Conservation (phyloP, 2,329 filamentous ascomycete genomes). For the Monascus ruber region DNA sequence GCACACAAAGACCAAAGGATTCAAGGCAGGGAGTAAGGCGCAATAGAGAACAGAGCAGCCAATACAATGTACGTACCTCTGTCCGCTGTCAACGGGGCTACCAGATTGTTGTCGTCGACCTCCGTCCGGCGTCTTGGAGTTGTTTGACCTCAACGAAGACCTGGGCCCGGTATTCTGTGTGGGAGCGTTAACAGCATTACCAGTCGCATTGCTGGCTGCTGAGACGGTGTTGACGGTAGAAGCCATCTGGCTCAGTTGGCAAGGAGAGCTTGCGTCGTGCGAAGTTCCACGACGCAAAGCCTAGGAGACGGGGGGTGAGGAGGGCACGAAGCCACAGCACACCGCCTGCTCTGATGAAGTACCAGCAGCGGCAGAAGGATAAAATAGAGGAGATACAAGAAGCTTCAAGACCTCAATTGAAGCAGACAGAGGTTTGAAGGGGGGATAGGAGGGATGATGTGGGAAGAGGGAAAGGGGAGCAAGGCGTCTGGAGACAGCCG, state of each 20-base stretch:
- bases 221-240: slow-evolving; percentile 28
- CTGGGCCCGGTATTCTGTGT: slow-evolving; percentile 27
- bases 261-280: slow-evolving; percentile 23
- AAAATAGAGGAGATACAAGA: slow-evolving; percentile 7
- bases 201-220: slow-evolving; percentile 25
- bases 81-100: slow-evolving; percentile 43
- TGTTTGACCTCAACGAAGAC: slow-evolving; percentile 40
- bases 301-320: slow-evolving; percentile 12
- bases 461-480: slow-evolving; percentile 4
- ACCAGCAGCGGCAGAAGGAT: slow-evolving; percentile 1
- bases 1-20: background rate
- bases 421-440: background rate
- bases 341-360: slow-evolving; percentile 26
- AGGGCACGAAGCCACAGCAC: slow-evolving; percentile 24
- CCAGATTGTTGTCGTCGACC: slow-evolving; percentile 42
- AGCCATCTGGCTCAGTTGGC: slow-evolving; percentile 27
- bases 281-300: slow-evolving; percentile 25
- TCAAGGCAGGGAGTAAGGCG: background rate
- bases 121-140: slow-evolving; percentile 40
- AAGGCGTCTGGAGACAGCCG: background rate
- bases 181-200: slow-evolving; percentile 25
- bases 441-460: slow-evolving; percentile 1
- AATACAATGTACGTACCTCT: slow-evolving; percentile 37
- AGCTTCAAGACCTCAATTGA: slow-evolving; percentile 3
- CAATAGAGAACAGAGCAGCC: background rate